These are phyloP conservation scores for Colletotrichum sp. DNA, from an alignment of 2,329 filamentous ascomycete genomes.

Conservation along the genomic window DNA sequence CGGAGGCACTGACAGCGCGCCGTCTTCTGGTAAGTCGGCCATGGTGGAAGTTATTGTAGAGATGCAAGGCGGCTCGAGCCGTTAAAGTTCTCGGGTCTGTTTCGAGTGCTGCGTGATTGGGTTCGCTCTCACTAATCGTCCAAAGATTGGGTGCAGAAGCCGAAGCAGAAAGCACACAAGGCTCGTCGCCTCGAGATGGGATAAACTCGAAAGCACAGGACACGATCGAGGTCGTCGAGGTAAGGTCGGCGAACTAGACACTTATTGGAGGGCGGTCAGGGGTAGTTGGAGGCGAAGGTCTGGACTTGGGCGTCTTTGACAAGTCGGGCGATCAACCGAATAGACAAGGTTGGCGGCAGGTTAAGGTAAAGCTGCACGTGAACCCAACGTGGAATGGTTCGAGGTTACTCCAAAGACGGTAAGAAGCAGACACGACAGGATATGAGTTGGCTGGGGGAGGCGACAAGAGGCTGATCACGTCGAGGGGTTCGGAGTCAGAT, in stretches of 20 bases:
- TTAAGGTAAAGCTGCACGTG: not conserved
- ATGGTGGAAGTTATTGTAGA: not conserved
- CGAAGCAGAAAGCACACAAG: not conserved
- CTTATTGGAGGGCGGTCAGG: not conserved
- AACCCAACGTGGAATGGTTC: not conserved
- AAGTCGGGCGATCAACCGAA: not conserved
- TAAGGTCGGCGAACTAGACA: not conserved
- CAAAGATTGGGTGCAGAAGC: not conserved
- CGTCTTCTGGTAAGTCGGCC: conserved; percentile 5
- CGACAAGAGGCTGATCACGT: not conserved
- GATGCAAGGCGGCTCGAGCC: not conserved
- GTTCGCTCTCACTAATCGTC: not conserved
- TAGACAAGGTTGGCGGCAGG: not conserved
- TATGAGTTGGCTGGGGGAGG: not conserved
- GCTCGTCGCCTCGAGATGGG: not conserved
- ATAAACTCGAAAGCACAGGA: not conserved
- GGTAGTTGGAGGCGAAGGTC: not conserved
- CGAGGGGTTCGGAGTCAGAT: conserved; percentile 13
- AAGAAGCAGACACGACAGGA: not conserved
- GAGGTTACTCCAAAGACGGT: not conserved
- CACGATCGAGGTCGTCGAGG: not conserved
- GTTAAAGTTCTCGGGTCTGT: conserved; percentile 4
- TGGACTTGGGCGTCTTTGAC: not conserved
- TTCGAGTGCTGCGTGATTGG: not conserved
- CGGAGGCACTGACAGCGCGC: conserved; percentile 14